Conservation (phyloP, 208 protist genomes). For the Wallacemonas rigidus region DNA sequence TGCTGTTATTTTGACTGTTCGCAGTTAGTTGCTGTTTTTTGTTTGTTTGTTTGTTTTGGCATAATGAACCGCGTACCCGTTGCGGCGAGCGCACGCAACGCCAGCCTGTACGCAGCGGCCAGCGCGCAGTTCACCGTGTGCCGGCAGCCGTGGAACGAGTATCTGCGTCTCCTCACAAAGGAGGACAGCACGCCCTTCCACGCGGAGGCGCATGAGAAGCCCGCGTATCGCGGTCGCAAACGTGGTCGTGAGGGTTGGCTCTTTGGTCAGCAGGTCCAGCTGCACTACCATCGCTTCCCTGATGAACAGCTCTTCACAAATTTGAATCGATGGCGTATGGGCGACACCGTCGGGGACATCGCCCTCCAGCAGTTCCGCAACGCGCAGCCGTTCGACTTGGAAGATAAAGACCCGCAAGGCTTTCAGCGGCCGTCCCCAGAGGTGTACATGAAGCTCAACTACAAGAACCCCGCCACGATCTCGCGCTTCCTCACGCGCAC, state of each 20-base stretch:
- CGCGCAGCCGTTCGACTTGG: slow-evolving; percentile 88
- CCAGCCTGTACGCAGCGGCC: slow-evolving; percentile 72
- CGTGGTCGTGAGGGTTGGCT: slow-evolving; percentile 86
- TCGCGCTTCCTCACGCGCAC: slow-evolving; percentile 88
- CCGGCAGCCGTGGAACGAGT: slow-evolving; percentile 86
- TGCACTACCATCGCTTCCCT: slow-evolving; percentile 89
- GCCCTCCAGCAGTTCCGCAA: slow-evolving; percentile 90
- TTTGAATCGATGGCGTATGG: slow-evolving; percentile 82
- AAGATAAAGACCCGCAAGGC: slow-evolving; percentile 84
- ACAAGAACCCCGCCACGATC: slow-evolving; percentile 91
- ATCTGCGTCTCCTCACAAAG: slow-evolving; percentile 74
- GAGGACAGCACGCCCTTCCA: slow-evolving; percentile 79
- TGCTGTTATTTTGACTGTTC: neutral
- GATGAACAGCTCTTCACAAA: slow-evolving; percentile 89
- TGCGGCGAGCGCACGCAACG: slow-evolving; percentile 28
- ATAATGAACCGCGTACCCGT: slow-evolving; percentile 34
- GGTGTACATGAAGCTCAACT: slow-evolving; percentile 94
- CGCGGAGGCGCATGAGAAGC: slow-evolving; percentile 72
- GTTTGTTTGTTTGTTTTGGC: slow-evolving; percentile 23
- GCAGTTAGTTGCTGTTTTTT: slow-evolving; percentile 1
- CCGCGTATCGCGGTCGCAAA: slow-evolving; percentile 83
- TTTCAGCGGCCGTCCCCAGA: slow-evolving; percentile 76
- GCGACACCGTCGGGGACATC: slow-evolving; percentile 84
- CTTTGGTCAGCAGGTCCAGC: slow-evolving; percentile 87
- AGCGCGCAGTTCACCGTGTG: slow-evolving; percentile 78